Conservation (phyloP, 228 moss, liverwort and hornwort species). For the Sphagnum magellanicum region DNA sequence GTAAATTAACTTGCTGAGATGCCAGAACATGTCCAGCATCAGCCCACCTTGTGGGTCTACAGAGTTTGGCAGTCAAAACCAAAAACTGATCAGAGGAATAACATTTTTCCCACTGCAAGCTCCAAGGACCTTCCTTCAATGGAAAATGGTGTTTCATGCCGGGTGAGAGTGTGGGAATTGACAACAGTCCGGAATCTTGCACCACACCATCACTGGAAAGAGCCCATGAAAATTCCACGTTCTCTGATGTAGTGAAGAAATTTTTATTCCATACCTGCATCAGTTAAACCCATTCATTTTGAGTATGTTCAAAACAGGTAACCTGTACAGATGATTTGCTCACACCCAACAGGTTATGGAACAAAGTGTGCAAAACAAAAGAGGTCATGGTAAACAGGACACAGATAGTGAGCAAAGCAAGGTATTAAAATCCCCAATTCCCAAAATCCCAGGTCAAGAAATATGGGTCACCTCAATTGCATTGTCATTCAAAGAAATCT, state of each 20-base stretch:
- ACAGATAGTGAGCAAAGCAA: too few species aligned
- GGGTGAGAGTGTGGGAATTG: slow-evolving; percentile 45
- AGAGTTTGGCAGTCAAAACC: slow-evolving; percentile 53
- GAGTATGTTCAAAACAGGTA: too few species aligned
- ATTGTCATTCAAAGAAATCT: slow-evolving; percentile 41
- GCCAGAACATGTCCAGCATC: slow-evolving; percentile 63
- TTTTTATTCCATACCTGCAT: slow-evolving; percentile 88
- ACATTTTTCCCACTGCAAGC: slow-evolving; percentile 41
- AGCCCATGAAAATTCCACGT: slow-evolving; percentile 50
- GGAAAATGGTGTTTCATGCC: slow-evolving; percentile 36
- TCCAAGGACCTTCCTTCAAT: slow-evolving; percentile 61
- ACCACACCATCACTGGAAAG: slow-evolving; percentile 61
- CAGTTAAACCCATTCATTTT: too few species aligned
- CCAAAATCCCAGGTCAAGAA: background rate
- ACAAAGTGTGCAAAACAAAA: too few species aligned
- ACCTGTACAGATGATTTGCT: too few species aligned
- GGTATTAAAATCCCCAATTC: too few species aligned
- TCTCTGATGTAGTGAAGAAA: slow-evolving; percentile 62
- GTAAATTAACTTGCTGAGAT: slow-evolving; percentile 63
- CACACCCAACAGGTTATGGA: too few species aligned
- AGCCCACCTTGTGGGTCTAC: slow-evolving; percentile 58
- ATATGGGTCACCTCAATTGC: slow-evolving; percentile 40
- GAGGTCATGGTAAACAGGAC: too few species aligned
- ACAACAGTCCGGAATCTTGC: slow-evolving; percentile 45
- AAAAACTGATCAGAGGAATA: slow-evolving; percentile 58